Evolutionary conservation across 441 rosid genomes (phyloP).

Genomic region (Geranium incanum): DNA sequence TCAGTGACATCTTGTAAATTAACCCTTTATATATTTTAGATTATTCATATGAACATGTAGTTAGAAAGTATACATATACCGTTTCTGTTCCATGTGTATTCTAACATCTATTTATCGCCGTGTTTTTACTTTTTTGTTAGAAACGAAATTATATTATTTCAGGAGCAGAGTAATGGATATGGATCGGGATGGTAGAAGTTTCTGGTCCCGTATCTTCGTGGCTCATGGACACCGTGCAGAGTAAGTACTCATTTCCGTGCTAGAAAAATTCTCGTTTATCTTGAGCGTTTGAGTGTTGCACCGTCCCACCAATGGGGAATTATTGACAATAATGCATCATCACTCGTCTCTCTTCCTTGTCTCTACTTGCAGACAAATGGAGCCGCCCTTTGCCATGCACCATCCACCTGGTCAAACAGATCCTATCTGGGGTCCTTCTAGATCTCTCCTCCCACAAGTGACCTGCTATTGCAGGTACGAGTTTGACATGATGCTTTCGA

Average conservation of each 20-base stretch:
- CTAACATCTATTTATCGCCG: not conserved
- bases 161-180: too few relatives aligned
- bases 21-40: too few relatives aligned
- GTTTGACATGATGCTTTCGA: slow-evolving; percentile 5
- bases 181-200: not conserved
- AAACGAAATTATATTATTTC: not conserved
- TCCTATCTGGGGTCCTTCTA: not conserved
- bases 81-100: not conserved
- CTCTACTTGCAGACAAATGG: slow-evolving; percentile 7
- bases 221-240: not conserved
- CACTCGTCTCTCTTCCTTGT: not conserved
- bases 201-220: not conserved
- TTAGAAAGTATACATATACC: not conserved
- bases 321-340: not conserved
- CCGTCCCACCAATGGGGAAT: not conserved
- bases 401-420: not conserved
- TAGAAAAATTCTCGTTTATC: not conserved
- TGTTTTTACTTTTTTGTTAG: not conserved
- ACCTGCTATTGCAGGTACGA: slow-evolving; percentile 3
- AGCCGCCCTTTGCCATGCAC: not conserved
- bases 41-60: too few relatives aligned
- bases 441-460: slow-evolving; percentile 5
- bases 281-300: not conserved
- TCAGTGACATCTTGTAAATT: too few relatives aligned
- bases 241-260: slow-evolving; percentile 3